A percentile compares a stretch with the other conserved stretches of the same genome.
These are phyloP conservation scores for Paraglomus brasilianum DNA, from an alignment of 192 early-diverging fungal genomes.

Conservation along the genomic window DNA sequence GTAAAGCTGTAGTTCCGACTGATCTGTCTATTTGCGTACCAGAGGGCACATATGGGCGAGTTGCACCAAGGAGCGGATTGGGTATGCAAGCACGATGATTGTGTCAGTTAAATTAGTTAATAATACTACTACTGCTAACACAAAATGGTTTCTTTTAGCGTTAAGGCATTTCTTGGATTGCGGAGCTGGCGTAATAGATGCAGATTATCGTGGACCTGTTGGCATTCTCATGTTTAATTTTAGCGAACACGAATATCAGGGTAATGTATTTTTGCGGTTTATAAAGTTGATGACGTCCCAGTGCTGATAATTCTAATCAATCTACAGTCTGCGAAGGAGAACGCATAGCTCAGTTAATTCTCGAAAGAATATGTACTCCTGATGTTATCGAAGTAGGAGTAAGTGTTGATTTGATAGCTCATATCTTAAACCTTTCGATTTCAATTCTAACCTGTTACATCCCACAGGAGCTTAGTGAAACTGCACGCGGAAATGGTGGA, in stretches of 20 bases:
- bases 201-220: constrained; percentile 84
- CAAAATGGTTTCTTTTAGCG: background rate
- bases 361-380: constrained; percentile 83
- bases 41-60: constrained; percentile 86
- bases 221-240: constrained; percentile 90
- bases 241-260: constrained; percentile 52
- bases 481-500: constrained; percentile 61
- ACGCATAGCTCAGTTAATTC: constrained; percentile 92
- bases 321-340: constrained; percentile 81
- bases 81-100: constrained; percentile 86
- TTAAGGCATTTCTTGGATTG: constrained; percentile 19
- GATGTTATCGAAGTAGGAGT: constrained; percentile 78
- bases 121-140: constrained; percentile 77
- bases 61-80: constrained; percentile 91
- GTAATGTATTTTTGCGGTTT: background rate
- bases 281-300: background rate
- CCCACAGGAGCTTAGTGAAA: constrained; percentile 47
- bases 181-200: constrained; percentile 85
- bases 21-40: constrained; percentile 87
- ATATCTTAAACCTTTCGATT: background rate
- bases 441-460: background rate
- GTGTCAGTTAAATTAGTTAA: constrained; percentile 88
- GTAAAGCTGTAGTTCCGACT: constrained; percentile 77
- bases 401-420: constrained; percentile 11
- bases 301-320: constrained; percentile 33